Conservation (phyloP, 495 filamentous ascomycete species). For the Recurvomyces mirabilis region DNA sequence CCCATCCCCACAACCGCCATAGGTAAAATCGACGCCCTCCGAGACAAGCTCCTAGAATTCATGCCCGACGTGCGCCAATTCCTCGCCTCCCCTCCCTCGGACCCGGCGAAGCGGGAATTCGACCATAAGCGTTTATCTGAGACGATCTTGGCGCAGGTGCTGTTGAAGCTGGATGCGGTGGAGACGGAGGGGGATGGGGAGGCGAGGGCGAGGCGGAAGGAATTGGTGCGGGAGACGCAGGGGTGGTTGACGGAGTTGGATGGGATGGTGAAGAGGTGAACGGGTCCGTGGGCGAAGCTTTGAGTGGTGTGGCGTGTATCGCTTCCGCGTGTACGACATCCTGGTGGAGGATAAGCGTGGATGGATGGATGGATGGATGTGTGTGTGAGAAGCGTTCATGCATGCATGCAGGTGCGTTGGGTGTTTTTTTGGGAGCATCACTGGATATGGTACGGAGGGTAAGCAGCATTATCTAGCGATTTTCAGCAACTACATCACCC, state of each 20-base stretch:
- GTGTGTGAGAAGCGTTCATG: too few relatives aligned
- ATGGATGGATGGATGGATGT: too few relatives aligned
- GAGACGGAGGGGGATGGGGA: conserved; percentile 58
- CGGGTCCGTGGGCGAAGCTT: too few relatives aligned
- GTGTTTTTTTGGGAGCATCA: too few relatives aligned
- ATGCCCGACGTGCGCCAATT: conserved; percentile 57
- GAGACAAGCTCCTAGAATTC: conserved; percentile 51
- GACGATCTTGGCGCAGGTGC: conserved; percentile 67
- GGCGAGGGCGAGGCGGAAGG: conserved; percentile 55
- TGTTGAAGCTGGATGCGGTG: conserved; percentile 78
- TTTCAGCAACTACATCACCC: too few relatives aligned
- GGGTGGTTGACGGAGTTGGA: conserved; percentile 54
- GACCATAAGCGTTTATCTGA: conserved; percentile 75
- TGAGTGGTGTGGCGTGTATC: too few relatives aligned
- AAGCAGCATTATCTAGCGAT: too few relatives aligned
- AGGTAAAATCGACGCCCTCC: conserved; percentile 57
- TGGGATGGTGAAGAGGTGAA: conserved; percentile 18
- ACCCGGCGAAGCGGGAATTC: conserved; percentile 58
- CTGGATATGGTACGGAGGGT: too few relatives aligned
- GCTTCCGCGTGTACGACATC: too few relatives aligned
- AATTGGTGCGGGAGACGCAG: conserved; percentile 67
- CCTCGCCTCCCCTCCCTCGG: conserved; percentile 51
- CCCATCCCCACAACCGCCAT: conserved; percentile 41
- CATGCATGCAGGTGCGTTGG: too few relatives aligned
- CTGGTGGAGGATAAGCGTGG: too few relatives aligned